Percentiles rank a stretch among this genome's conserved stretches.
Conservation (phyloP, 768 basidiomycete genomes). For the Trametes punicea region DNA sequence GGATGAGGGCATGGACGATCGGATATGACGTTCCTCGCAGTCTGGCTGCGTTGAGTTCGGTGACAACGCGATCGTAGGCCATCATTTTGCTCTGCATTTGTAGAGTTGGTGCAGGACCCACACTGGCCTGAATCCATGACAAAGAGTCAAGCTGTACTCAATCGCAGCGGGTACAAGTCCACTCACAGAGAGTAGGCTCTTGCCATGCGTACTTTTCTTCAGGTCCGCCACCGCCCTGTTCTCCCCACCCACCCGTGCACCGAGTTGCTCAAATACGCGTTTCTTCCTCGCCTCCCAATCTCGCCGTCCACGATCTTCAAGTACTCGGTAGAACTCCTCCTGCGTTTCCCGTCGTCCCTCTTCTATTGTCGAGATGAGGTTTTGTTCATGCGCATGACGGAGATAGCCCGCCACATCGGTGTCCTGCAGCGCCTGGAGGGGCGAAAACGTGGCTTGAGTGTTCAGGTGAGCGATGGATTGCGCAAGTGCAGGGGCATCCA, state of each 20-base stretch:
- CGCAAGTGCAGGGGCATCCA: constrained; percentile 87
- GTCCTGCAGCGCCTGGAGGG: constrained; percentile 90
- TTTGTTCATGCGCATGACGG: constrained; percentile 93
- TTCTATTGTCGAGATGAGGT: constrained; percentile 90
- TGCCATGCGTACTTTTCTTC: constrained; percentile 61
- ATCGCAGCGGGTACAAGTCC: not conserved
- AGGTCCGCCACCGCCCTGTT: constrained; percentile 54
- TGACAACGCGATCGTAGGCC: constrained; percentile 84
- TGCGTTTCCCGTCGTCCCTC: constrained; percentile 84
- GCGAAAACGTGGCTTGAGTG: constrained; percentile 78
- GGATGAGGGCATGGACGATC: constrained; percentile 66
- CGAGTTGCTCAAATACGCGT: constrained; percentile 85
- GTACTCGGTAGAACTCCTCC: constrained; percentile 75
- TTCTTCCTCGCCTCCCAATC: constrained; percentile 93
- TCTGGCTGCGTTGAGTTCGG: constrained; percentile 72
- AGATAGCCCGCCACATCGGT: constrained; percentile 93
- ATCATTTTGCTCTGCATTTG: constrained; percentile 96
- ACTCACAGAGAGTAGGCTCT: constrained; percentile 51
- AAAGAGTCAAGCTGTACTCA: not conserved
- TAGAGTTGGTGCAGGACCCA: constrained; percentile 55
- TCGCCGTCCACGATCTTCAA: constrained; percentile 69
- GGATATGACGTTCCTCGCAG: constrained; percentile 72
- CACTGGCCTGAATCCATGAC: constrained; percentile 34
- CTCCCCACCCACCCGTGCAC: constrained; percentile 59
- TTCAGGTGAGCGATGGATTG: constrained; percentile 82